These are phyloP conservation scores for Chaetomium globosum DNA, from an alignment of 2,329 filamentous ascomycete genomes.

Conservation along the genomic window DNA sequence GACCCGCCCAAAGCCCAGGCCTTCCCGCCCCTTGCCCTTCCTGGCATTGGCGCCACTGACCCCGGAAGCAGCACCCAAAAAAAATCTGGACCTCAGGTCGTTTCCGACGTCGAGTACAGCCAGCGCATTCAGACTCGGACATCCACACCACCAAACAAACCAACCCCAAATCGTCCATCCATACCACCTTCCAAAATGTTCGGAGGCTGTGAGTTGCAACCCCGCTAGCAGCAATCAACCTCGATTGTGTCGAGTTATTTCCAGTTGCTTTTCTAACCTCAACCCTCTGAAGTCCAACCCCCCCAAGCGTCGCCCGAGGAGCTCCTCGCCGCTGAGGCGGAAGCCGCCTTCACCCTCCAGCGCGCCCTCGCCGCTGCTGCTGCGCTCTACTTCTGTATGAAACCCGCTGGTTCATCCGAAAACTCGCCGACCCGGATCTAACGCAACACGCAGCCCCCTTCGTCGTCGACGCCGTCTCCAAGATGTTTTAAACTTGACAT, in stretches of 20 bases:
- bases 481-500: constrained; percentile 40
- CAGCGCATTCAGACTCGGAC: neutral
- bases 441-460: constrained; percentile 55
- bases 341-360: constrained; percentile 69
- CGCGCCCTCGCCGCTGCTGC: constrained; percentile 66
- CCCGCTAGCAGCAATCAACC: neutral
- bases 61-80: constrained; percentile 8
- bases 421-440: too few relatives aligned
- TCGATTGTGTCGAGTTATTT: neutral
- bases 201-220: constrained; percentile 57
- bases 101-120: too few relatives aligned
- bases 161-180: constrained; percentile 1
- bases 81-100: constrained; percentile 15
- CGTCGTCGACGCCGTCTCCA: constrained; percentile 53
- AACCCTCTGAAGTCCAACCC: constrained; percentile 58
- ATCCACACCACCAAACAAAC: constrained; percentile 14
- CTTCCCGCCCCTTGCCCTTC: constrained; percentile 14
- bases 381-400: constrained; percentile 73
- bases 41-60: constrained; percentile 29
- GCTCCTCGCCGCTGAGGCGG: constrained; percentile 68
- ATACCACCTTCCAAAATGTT: constrained; percentile 54
- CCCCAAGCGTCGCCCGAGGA: constrained; percentile 71
- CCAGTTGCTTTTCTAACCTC: neutral
- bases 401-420: neutral
- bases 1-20: constrained; percentile 12